phyloP scores from a whole-genome alignment of 495 filamentous ascomycete genomes.

The Physcia stellaris region DNA sequence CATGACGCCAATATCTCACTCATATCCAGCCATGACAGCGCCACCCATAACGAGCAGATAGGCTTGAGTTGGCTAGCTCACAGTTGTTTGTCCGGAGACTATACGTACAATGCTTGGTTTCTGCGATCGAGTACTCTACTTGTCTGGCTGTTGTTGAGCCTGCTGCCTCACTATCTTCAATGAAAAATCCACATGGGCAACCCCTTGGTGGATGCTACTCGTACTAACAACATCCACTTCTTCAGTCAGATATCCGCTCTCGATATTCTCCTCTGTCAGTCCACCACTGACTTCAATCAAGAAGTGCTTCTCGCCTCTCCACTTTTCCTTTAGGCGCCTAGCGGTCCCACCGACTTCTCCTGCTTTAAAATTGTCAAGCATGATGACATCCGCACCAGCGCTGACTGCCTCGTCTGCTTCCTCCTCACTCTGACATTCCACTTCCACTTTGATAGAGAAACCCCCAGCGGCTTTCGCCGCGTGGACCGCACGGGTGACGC shows the following conservation, averaged over 20 bases:
- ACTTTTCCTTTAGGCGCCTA: conserved; percentile 46
- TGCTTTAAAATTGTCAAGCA: conserved; percentile 87
- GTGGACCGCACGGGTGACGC: conserved; percentile 46
- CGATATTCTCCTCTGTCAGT: conserved; percentile 73
- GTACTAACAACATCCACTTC: conserved; percentile 93
- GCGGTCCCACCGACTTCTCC: conserved; percentile 63
- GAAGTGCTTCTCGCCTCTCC: conserved; percentile 33
- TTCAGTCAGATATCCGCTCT: conserved; percentile 61
- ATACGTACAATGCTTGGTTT: no score
- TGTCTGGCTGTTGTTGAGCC: neutral
- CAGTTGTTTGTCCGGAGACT: no score
- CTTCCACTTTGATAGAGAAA: conserved; percentile 87
- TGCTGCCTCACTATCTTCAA: conserved; percentile 66
- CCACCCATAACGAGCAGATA: no score
- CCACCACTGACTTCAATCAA: conserved; percentile 88
- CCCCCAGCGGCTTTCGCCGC: conserved; percentile 77
- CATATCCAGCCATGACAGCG: no score
- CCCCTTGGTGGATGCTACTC: conserved; percentile 92
- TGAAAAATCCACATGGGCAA: conserved; percentile 85
- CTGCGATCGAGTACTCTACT: no score
- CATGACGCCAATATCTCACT: no score
- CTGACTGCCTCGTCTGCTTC: conserved; percentile 83
- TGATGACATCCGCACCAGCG: conserved; percentile 87
- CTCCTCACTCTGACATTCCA: conserved; percentile 76
- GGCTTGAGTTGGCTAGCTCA: no score